Base-by-base conservation (phyloP, 2,329 filamentous ascomycete species). In the Nothophaeocryptopus gaeumannii region DNA sequence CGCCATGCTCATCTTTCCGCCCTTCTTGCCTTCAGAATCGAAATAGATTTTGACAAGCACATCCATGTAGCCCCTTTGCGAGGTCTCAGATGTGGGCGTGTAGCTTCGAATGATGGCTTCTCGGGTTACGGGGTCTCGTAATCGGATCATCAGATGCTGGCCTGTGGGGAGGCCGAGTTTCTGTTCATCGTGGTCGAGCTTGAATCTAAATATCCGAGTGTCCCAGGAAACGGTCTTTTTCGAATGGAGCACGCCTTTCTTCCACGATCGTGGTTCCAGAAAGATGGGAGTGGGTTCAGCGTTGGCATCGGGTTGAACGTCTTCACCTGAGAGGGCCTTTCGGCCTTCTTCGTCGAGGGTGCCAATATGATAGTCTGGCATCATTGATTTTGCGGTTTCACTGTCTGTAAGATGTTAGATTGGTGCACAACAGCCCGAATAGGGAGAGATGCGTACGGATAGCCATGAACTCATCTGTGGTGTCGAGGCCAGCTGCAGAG, bases 301-400 rank as follows among this genome's bases (percentile, higher is more conserved):
- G 2, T 65, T 62, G 26, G 70, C 70, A n/a, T 69, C 67, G 1
- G 67, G 65, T 49, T 74, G 67, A 1, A 70, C 69, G 11, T 72
- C 67, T 20, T 71, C 72, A 11, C 76, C 72, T 2, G 54, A 42
- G 2, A 93, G 76, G 0, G 74, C 65, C 34, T 75, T 72, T 5
- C 76, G 74, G 1, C 84, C 80, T 14, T 74, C 74, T 56, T 82
- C 73, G 59, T 88, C 81, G 10, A 96, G 78, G 0, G 82, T 83
- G 43, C 91, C 91, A 57, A 96, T 83, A 68, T 96, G 90, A 64
- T 95, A 95, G 38, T 78, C 71, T 9, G 81, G 79, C 85, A 96
- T 90, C 89, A 95, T 95, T 13, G 78, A 79, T 72, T 95, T 96
- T 31, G 91, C 91, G 12, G 88, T 95, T 72, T 96, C 90, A 66